A percentile compares a stretch with the other conserved stretches of the same genome.
These are phyloP conservation scores for Metschnikowia anglica DNA, from an alignment of 805 yeast species.

Conservation along the genomic window DNA sequence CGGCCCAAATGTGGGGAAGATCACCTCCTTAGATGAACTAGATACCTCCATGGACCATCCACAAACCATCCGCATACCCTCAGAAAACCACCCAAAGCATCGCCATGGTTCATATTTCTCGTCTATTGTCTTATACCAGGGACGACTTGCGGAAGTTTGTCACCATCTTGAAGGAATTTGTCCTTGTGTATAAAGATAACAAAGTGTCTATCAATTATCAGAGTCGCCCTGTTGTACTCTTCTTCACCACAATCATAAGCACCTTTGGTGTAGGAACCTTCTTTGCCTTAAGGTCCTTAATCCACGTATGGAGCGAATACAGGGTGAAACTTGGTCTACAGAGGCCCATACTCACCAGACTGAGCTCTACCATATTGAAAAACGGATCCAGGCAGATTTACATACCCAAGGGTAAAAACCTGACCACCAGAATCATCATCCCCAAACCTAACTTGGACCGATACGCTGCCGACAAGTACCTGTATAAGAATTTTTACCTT, in stretches of 20 bases:
- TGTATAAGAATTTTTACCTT: conserved; percentile 47
- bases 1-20: conserved; percentile 21
- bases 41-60: no score
- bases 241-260: conserved; percentile 39
- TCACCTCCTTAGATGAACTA: conserved; percentile 1
- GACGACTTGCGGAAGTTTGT: conserved; percentile 37
- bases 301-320: conserved; percentile 33
- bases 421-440: conserved; percentile 41
- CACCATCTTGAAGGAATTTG: conserved; percentile 37
- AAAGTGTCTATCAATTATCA: conserved; percentile 40
- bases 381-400: conserved; percentile 48
- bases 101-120: conserved; percentile 37
- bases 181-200: conserved; percentile 35
- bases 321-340: conserved; percentile 25
- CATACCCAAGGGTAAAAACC: conserved; percentile 46
- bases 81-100: neutral
- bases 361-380: conserved; percentile 41
- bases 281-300: conserved; percentile 30
- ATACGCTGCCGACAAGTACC: conserved; percentile 55
- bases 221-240: conserved; percentile 43
- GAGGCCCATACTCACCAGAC: conserved; percentile 41
- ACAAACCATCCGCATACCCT: neutral
- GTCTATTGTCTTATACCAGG: conserved; percentile 31
- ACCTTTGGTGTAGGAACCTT: conserved; percentile 42
- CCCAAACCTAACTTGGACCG: conserved; percentile 49